A percentile compares a stretch with the other conserved stretches of the same genome.
phyloP scores from a whole-genome alignment of 2,329 filamentous ascomycete species.

The Bipolaris oryzae region DNA sequence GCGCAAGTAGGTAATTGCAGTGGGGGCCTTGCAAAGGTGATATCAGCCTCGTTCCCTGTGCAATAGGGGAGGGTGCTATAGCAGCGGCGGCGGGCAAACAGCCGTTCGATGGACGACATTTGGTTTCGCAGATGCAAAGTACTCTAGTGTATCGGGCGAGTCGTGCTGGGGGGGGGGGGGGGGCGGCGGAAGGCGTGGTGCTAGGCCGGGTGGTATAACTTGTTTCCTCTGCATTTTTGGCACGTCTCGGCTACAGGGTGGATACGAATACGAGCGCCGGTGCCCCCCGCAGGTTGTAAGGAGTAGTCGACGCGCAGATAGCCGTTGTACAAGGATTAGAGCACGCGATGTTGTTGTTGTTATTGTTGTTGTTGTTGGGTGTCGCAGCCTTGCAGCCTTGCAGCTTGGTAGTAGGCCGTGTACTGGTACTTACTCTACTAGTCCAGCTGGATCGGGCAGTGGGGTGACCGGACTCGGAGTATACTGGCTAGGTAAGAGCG shows the following conservation, averaged over 20 bases:
- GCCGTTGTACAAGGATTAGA: neutral
- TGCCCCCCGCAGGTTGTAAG: neutral
- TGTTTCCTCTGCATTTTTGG: neutral
- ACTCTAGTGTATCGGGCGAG: too few relatives aligned
- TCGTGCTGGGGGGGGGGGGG: too few relatives aligned
- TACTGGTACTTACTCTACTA: too few relatives aligned
- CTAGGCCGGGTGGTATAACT: neutral
- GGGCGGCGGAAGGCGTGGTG: neutral
- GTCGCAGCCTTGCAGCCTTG: too few relatives aligned
- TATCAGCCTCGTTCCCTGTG: slow-evolving; percentile 2
- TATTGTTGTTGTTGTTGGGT: too few relatives aligned
- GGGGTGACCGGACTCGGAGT: neutral
- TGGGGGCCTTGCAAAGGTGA: slow-evolving; percentile 1
- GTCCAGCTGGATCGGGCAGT: too few relatives aligned
- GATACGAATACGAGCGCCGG: slow-evolving; percentile 9
- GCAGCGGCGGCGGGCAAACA: neutral
- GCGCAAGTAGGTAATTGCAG: slow-evolving; percentile 2
- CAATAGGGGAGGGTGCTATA: neutral
- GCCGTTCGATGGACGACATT: neutral
- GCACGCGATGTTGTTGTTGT: too few relatives aligned
- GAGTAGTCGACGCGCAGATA: slow-evolving; percentile 1
- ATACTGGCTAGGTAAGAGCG: neutral
- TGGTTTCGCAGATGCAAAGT: neutral
- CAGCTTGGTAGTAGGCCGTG: too few relatives aligned
- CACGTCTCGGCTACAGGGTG: neutral